Evolutionary conservation across 148 eudicot genomes (phyloP).

Genomic region (Silene uniflora): DNA sequence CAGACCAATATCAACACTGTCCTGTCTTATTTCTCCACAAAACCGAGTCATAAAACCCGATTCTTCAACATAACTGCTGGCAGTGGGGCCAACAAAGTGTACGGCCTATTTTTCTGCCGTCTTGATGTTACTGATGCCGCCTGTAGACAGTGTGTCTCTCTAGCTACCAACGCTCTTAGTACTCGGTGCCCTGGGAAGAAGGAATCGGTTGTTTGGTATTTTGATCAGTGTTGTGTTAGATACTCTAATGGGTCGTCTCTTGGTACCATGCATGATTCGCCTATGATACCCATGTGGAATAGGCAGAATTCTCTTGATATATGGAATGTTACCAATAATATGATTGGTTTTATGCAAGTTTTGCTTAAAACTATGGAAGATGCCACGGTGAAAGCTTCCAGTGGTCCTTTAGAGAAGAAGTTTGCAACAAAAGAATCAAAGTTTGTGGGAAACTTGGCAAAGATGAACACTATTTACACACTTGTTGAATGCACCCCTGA

Average conservation of each 20-base stretch:
- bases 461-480: slow-evolving; percentile 20
- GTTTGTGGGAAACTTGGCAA: slow-evolving; percentile 24
- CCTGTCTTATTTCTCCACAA: slow-evolving; percentile 23
- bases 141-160: slow-evolving; percentile 25
- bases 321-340: slow-evolving; percentile 27
- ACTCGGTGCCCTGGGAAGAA: slow-evolving; percentile 34
- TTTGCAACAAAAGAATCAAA: slow-evolving; percentile 32
- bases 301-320: slow-evolving; percentile 30
- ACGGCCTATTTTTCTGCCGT: slow-evolving; percentile 35
- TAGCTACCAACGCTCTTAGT: slow-evolving; percentile 14
- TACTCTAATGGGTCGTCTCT: slow-evolving; percentile 27
- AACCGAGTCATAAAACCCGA: slow-evolving; percentile 19
- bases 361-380: slow-evolving; percentile 25
- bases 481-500: slow-evolving; percentile 36
- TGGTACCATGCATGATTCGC: slow-evolving; percentile 31
- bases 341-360: slow-evolving; percentile 24
- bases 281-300: slow-evolving; percentile 41
- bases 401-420: slow-evolving; percentile 22
- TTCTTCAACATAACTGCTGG: slow-evolving; percentile 31
- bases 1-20: slow-evolving; percentile 28
- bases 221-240: slow-evolving; percentile 30
- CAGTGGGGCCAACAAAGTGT: slow-evolving; percentile 23
- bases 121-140: slow-evolving; percentile 22
- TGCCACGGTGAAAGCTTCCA: slow-evolving; percentile 27
- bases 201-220: slow-evolving; percentile 32